Evolutionary conservation across 2,329 filamentous ascomycete genomes (phyloP).

Genomic region (Leptosphaerulina australis): DNA sequence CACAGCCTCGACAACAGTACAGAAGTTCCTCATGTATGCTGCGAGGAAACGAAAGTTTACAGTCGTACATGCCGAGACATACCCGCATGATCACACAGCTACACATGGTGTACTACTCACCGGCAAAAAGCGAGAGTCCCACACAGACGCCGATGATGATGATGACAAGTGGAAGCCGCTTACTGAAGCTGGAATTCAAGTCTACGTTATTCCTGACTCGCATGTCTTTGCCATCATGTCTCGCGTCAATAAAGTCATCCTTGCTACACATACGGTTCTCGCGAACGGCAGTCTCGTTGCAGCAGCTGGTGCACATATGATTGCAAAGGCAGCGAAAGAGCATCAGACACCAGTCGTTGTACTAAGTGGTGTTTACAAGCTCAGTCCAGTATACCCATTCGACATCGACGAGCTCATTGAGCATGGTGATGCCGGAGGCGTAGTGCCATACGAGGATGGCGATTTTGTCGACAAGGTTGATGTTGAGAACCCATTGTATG

Average conservation of each 20-base stretch:
- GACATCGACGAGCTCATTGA: slow-evolving; percentile 83
- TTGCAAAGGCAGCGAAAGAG: slow-evolving; percentile 83
- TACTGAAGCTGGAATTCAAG: slow-evolving; percentile 75
- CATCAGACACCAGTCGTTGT: slow-evolving; percentile 86
- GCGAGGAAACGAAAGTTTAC: slow-evolving; percentile 91
- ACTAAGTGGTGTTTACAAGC: slow-evolving; percentile 88
- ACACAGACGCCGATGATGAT: slow-evolving; percentile 59
- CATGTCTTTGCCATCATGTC: slow-evolving; percentile 94
- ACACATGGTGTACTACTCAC: slow-evolving; percentile 67
- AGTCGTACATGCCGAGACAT: slow-evolving; percentile 79
- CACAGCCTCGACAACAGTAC: slow-evolving; percentile 82
- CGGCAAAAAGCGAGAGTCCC: slow-evolving; percentile 55
- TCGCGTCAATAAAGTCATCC: slow-evolving; percentile 90
- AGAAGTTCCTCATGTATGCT: slow-evolving; percentile 86
- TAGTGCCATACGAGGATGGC: slow-evolving; percentile 79
- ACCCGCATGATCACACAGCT: slow-evolving; percentile 69
- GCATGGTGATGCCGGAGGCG: slow-evolving; percentile 79
- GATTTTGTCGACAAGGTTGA: slow-evolving; percentile 77
- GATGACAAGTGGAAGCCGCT: slow-evolving; percentile 75
- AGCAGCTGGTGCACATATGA: slow-evolving; percentile 79
- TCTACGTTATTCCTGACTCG: slow-evolving; percentile 83
- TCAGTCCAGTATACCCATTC: slow-evolving; percentile 87
- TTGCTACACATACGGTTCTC: slow-evolving; percentile 85
- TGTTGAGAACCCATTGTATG: slow-evolving; percentile 78
- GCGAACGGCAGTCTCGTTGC: slow-evolving; percentile 87